Conservation (phyloP, 2,329 filamentous ascomycete species). For the Claviceps pazoutovae region DNA sequence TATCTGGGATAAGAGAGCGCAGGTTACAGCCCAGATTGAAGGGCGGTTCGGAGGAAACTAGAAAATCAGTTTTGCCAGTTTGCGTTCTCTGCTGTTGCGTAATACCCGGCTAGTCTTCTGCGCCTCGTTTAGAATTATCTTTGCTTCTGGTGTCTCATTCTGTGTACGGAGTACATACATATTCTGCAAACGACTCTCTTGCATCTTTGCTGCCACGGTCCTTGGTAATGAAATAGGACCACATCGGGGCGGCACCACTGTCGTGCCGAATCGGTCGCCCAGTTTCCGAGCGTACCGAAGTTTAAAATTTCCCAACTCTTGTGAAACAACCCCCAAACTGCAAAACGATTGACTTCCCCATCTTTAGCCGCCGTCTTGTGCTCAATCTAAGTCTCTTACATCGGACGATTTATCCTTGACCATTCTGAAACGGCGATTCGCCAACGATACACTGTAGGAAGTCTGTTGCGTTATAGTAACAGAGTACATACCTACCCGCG, state of each 20-base stretch:
- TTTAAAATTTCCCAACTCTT: not conserved
- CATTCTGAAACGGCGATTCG: too few species aligned
- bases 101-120: too few species aligned
- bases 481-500: too few species aligned
- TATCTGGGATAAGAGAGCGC: conserved; percentile 21
- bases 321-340: not conserved
- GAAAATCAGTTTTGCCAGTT: not conserved
- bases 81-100: not conserved
- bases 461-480: too few species aligned
- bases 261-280: not conserved
- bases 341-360: not conserved
- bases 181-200: too few species aligned
- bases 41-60: not conserved
- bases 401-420: too few species aligned
- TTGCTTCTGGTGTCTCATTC: too few species aligned
- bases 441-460: too few species aligned
- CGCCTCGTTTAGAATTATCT: too few species aligned
- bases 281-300: not conserved
- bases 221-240: not conserved
- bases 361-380: not conserved
- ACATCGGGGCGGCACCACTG: not conserved
- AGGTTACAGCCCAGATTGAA: not conserved
- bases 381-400: not conserved
- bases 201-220: too few species aligned
- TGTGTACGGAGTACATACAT: too few species aligned